Conservation (phyloP, 768 basidiomycete species). For the Tulasnella sp. region DNA sequence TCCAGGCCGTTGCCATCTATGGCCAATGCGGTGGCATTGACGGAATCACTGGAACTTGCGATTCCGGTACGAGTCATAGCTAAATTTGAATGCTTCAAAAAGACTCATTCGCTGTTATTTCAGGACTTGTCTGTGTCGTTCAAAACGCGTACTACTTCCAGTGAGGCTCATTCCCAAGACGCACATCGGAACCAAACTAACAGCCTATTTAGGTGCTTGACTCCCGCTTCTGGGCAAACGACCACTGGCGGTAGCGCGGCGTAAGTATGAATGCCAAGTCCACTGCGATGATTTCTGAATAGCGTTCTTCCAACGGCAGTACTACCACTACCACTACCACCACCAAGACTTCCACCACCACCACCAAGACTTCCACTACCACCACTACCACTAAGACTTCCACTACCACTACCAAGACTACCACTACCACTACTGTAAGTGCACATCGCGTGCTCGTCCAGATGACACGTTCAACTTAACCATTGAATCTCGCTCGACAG, state of each 20-base stretch:
- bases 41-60: constrained; percentile 1
- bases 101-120: neutral
- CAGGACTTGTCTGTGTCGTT: neutral
- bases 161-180: neutral
- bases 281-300: neutral
- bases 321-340: neutral
- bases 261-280: neutral
- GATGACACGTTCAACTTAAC: neutral
- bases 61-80: neutral
- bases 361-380: constrained; percentile 23
- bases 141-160: neutral
- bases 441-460: neutral
- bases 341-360: constrained; percentile 14
- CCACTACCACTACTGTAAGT: neutral
- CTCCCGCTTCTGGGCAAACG: neutral
- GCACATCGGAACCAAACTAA: neutral
- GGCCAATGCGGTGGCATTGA: neutral
- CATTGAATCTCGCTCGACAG: neutral
- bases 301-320: neutral
- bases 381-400: no score
- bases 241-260: neutral
- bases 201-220: neutral
- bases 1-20: neutral
- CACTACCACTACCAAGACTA: neutral
- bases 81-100: neutral